Evolutionary conservation across 139 green algal genomes (phyloP).

Genomic region (Picochlorum sp.): DNA sequence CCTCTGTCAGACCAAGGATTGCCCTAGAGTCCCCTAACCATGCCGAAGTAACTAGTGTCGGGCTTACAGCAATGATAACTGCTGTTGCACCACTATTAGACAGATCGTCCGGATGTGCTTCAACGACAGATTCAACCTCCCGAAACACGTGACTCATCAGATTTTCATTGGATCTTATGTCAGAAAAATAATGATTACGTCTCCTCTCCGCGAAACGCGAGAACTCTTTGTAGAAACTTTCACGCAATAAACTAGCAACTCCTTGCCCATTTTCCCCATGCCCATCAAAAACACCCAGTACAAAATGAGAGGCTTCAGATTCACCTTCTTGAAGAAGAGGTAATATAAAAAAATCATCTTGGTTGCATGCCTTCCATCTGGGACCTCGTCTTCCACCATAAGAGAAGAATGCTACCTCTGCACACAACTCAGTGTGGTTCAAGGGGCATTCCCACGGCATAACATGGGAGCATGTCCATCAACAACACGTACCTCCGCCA

Average conservation of each 20-base stretch:
- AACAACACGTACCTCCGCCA: no score
- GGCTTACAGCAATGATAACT: slow-evolving; percentile 18
- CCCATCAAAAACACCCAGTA: slow-evolving; percentile 35
- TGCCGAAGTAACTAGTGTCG: slow-evolving; percentile 18
- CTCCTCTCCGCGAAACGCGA: no score
- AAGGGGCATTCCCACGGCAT: no score
- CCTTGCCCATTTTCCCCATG: slow-evolving; percentile 18
- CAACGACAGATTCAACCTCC: neutral
- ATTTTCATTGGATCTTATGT: neutral
- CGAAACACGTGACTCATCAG: no score
- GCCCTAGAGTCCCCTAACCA: slow-evolving; percentile 47
- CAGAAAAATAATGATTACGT: no score
- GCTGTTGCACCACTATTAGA: slow-evolving; percentile 24
- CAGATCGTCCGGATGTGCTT: slow-evolving; percentile 1
- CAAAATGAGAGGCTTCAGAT: neutral
- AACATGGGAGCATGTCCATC: no score
- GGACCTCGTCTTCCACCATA: slow-evolving; percentile 2
- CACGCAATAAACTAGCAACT: neutral
- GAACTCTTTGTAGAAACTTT: no score
- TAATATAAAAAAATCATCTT: slow-evolving; percentile 32
- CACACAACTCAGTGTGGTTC: no score
- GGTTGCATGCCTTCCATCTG: slow-evolving; percentile 29
- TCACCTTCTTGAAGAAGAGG: neutral
- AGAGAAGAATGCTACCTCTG: slow-evolving; percentile 10
- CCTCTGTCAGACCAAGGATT: slow-evolving; percentile 24